phyloP scores from a whole-genome alignment of 129 eudicot species.

The Daucus carota region DH1_v3.0 NC_030381.2:40908001-40908500 shows the following conservation, averaged over 20 bases:
- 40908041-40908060: background rate
- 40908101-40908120: background rate
- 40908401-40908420: conserved; percentile 38
- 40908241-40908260: conserved; percentile 99
- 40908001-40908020: no score
- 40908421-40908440: background rate
- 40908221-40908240: conserved; percentile 76
- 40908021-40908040: no score
- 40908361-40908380: conserved; percentile 71
- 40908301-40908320: conserved; percentile 85
- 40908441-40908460: background rate
- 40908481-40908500: conserved; percentile 39
- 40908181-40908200: conserved; percentile 66
- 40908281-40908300: conserved; percentile 61
- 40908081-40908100: background rate
- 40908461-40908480: background rate
- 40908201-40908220: conserved; percentile 60
- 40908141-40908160: conserved; percentile 95
- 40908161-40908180: conserved; percentile 97
- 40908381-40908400: conserved; percentile 48
- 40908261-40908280: conserved; percentile 98
- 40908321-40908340: conserved; percentile 75
- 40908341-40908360: conserved; percentile 89
- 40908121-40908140: conserved; percentile 35
- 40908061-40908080: background rate